Percentiles rank a stretch among this genome's conserved stretches.
Evolutionary conservation across 2,329 filamentous ascomycete species (phyloP).

Genomic region (Aspergillus sp.): DNA sequence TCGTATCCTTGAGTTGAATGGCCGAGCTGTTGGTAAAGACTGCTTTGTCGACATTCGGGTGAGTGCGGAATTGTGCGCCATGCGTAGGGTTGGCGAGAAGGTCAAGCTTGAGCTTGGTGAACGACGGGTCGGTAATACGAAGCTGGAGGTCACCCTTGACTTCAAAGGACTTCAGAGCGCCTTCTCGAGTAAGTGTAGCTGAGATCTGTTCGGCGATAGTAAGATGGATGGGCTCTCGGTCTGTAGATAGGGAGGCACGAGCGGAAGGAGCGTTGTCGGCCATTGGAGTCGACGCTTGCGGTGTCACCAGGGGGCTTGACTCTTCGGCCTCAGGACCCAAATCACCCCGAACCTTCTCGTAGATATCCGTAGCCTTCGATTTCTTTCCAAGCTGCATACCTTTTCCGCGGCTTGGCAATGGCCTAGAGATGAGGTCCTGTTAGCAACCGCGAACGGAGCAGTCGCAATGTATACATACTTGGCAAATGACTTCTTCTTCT

Average conservation of each 20-base stretch:
- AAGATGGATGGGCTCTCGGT: conserved; percentile 82
- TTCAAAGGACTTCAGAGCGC: conserved; percentile 76
- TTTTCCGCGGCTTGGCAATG: conserved; percentile 72
- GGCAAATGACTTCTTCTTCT: conserved; percentile 87
- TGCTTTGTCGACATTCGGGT: conserved; percentile 90
- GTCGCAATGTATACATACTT: conserved; percentile 54
- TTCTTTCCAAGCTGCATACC: conserved; percentile 99
- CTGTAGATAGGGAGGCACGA: conserved; percentile 61
- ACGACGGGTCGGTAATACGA: conserved; percentile 78
- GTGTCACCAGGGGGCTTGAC: conserved; percentile 61
- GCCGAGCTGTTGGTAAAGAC: conserved; percentile 76
- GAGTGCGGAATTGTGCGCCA: conserved; percentile 87
- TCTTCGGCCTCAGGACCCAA: conserved; percentile 83
- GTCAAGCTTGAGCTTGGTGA: conserved; percentile 88
- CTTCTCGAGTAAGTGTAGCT: conserved; percentile 83
- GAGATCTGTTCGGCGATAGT: conserved; percentile 86
- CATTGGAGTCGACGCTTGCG: conserved; percentile 50
- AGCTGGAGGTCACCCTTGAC: conserved; percentile 91
- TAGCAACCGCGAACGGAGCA: conserved; percentile 1
- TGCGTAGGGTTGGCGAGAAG: conserved; percentile 71
- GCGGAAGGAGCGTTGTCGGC: conserved; percentile 49
- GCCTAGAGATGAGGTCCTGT: conserved; percentile 45
- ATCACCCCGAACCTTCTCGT: conserved; percentile 88
- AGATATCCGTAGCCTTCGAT: conserved; percentile 95
- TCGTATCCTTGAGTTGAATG: conserved; percentile 85